Evolutionary conservation across 208 protist species (phyloP).

Genomic region (Lotmaria passim): DNA sequence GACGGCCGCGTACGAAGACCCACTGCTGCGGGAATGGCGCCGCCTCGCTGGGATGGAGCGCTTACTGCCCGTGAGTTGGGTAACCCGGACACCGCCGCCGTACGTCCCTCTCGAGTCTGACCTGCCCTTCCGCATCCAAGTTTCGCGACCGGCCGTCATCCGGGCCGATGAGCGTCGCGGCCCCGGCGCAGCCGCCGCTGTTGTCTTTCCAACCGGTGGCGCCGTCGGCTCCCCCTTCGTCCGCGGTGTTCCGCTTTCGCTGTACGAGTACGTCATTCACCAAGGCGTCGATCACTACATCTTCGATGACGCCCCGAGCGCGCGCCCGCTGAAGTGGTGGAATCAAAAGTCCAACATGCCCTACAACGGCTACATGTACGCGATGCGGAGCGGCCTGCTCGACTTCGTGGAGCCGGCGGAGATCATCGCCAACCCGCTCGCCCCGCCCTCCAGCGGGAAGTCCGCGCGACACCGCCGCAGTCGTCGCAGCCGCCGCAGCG

Average conservation of each 20-base stretch:
- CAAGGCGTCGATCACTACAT: constrained; percentile 88
- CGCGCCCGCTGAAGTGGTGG: constrained; percentile 89
- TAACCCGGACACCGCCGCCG: constrained; percentile 78
- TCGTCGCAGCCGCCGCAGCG: not conserved
- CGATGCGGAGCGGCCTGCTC: constrained; percentile 72
- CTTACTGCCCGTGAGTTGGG: constrained; percentile 80
- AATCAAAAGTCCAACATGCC: constrained; percentile 90
- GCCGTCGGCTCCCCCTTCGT: constrained; percentile 84
- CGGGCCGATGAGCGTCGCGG: constrained; percentile 9
- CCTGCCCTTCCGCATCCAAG: constrained; percentile 82
- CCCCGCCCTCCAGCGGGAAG: constrained; percentile 26
- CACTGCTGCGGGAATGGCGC: constrained; percentile 28
- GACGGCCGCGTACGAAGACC: constrained; percentile 3
- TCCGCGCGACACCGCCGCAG: constrained; percentile 5
- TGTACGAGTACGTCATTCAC: constrained; percentile 82
- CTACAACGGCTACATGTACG: constrained; percentile 87
- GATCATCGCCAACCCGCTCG: constrained; percentile 65
- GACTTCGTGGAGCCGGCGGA: constrained; percentile 63
- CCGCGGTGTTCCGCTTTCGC: constrained; percentile 56
- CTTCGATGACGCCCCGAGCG: constrained; percentile 83
- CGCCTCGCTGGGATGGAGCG: constrained; percentile 53
- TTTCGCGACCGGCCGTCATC: constrained; percentile 75
- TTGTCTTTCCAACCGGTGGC: constrained; percentile 61
- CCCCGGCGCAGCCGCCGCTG: not conserved
- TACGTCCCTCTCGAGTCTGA: constrained; percentile 87